Evolutionary conservation across 2,329 filamentous ascomycete genomes (phyloP), one percentile per base, ranked within the genome.

Genomic region (Fusarium concolor): DNA sequence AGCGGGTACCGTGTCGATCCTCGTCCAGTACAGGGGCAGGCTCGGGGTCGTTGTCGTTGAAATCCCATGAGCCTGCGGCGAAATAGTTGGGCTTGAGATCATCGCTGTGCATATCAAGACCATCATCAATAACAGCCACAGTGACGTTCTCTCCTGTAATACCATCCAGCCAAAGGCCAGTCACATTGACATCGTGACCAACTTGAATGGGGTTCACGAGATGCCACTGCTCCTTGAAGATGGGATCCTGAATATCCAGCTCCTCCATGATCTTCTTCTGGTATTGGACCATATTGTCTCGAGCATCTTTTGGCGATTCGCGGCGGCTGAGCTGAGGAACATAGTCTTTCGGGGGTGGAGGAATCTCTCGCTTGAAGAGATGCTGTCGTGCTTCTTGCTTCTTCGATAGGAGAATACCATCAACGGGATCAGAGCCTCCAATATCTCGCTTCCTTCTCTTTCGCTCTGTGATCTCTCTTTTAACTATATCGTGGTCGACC

Each of bases 141-240:
- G 93, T 97, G 18, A 92, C 87, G 64, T 95, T 95, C 73, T 93
- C 88, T 54, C 96, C 96, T 0, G 95, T 98, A 58, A 97, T 90
- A 6, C 94, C 95, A 71, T 96, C 89, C 72, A 93, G 77, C 96
- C 96, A 99, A 8, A 98, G 86, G 14, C 90, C 93, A 1, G 94
- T 97, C n/a, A 98, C 94, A 74, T 99, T 99, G 75, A 99, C 87
- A 77, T 99, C 96, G 79, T 98, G 92, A 8, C 94, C 95, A 1
- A 89, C 77, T 72, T 97, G 89, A 8, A 91, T 77, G 0, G 91
- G 85, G 77, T 99, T 99, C 82, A 92, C 90, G 45, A 99, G 83
- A 84, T 99, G 96, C 96, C 96, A 99, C 80, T 99, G 96, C 57
- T 96, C 91, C 41, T 87, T 84, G 80, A 98, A 99, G 52, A 97